These are phyloP conservation scores for Quercus tomentella DNA, from an alignment of 331 rosid genomes.

Conservation along the genomic window DNA sequence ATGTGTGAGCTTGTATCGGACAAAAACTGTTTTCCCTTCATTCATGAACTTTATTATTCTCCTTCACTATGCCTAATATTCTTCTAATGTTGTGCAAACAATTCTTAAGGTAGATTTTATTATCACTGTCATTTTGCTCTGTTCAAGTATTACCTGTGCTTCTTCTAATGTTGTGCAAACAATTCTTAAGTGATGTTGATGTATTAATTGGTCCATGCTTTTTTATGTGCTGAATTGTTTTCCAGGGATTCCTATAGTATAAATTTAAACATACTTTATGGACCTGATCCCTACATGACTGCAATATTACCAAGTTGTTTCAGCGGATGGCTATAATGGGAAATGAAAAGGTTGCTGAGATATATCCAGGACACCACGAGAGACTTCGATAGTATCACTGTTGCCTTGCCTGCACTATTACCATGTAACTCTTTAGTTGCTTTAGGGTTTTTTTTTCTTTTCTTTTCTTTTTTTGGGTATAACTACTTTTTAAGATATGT, in stretches of 20 bases:
- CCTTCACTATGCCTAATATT: neutral
- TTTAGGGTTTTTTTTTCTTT: neutral
- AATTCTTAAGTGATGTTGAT: neutral
- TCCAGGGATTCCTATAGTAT: conserved; percentile 50
- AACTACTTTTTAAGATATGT: neutral
- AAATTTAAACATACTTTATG: conserved; percentile 39
- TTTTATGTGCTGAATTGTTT: neutral
- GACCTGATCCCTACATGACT: conserved; percentile 98
- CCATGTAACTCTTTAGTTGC: conserved; percentile 34
- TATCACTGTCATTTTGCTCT: neutral
- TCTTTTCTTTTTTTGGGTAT: neutral
- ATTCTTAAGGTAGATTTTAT: conserved; percentile 60
- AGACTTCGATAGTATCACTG: conserved; percentile 48
- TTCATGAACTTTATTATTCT: neutral
- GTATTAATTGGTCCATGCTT: neutral
- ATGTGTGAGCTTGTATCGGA: neutral
- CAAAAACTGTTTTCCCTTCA: neutral
- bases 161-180: no score
- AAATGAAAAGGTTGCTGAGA: conserved; percentile 69
- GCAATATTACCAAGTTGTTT: conserved; percentile 61
- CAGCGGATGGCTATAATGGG: conserved; percentile 74
- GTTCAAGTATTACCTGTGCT: neutral
- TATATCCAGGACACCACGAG: conserved; percentile 61
- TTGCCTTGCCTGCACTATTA: conserved; percentile 70
- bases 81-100: conserved; percentile 84